Conservation (phyloP, 1,284 basidiomycete species). For the Hypsizygus ulmarius region DNA sequence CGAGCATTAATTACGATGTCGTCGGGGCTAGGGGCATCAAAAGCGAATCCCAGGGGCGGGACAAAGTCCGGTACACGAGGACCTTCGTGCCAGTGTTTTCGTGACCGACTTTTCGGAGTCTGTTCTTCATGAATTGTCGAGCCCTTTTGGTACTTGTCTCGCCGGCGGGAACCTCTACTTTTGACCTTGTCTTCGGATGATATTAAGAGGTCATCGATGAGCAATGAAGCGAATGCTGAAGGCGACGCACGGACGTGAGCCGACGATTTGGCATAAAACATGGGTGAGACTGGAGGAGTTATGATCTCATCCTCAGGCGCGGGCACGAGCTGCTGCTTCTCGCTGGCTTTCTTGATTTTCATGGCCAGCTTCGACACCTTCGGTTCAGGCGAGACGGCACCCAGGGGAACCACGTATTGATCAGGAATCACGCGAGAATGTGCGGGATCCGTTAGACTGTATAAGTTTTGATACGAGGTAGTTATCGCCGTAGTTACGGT, state of each 20-base stretch:
- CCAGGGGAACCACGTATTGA: conserved; percentile 42
- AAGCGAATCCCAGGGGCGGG: conserved; percentile 52
- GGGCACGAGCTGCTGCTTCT: conserved; percentile 33
- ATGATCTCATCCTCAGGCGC: conserved; percentile 38
- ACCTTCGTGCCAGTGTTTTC: conserved; percentile 23
- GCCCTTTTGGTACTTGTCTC: conserved; percentile 18
- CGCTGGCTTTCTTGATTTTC: conserved; percentile 58
- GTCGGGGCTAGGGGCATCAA: conserved; percentile 85
- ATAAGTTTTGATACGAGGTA: conserved; percentile 67
- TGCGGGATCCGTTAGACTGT: conserved; percentile 48
- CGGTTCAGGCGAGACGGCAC: conserved; percentile 22
- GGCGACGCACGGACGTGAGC: conserved; percentile 63
- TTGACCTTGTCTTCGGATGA: conserved; percentile 34
- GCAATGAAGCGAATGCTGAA: conserved; percentile 72
- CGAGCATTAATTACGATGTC: conserved; percentile 80
- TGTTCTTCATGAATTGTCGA: conserved; percentile 3
- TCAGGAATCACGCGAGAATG: conserved; percentile 35
- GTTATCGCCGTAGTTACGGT: conserved; percentile 79
- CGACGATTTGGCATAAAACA: conserved; percentile 49
- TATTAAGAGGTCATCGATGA: conserved; percentile 53
- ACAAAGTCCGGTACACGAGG: conserved; percentile 31
- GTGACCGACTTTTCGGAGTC: conserved; percentile 21
- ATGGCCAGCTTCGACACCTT: conserved; percentile 66
- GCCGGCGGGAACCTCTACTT: conserved; percentile 30
- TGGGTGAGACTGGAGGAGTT: conserved; percentile 42